phyloP scores from a whole-genome alignment of 2,329 filamentous ascomycete genomes.

The Byssochlamys sp. region DNA sequence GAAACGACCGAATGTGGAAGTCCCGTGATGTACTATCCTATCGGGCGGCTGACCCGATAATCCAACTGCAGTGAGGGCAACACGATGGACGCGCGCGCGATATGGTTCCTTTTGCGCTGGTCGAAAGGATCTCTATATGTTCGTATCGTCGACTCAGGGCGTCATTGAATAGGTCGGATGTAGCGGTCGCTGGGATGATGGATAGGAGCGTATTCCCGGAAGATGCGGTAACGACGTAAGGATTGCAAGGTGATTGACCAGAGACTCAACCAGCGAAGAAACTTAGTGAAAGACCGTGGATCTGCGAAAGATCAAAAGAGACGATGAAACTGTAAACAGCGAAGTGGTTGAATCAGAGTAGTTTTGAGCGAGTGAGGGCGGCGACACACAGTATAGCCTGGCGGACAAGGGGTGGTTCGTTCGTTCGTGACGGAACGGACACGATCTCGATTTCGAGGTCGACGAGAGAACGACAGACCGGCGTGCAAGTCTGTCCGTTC shows the following conservation, averaged over 20 bases:
- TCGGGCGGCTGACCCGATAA: background rate
- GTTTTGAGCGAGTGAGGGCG: conserved; percentile 20
- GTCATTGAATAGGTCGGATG: background rate
- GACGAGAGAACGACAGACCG: background rate
- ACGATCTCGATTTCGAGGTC: background rate
- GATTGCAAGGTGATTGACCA: background rate
- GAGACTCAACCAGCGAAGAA: conserved; percentile 1
- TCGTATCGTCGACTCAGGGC: background rate
- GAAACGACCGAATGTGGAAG: conserved; percentile 27
- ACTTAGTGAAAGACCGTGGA: conserved; percentile 8
- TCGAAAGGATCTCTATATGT: background rate
- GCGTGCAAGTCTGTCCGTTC: background rate
- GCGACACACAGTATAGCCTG: conserved; percentile 25
- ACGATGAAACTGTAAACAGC: conserved; percentile 8
- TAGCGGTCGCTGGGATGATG: background rate
- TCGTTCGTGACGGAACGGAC: background rate
- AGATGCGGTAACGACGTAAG: background rate
- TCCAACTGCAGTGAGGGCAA: background rate
- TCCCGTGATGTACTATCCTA: conserved; percentile 6
- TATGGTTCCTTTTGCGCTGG: background rate
- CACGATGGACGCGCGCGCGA: background rate
- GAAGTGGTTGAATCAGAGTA: conserved; percentile 4
- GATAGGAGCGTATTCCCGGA: background rate
- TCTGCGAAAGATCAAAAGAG: conserved; percentile 6
- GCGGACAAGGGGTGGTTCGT: conserved; percentile 4